These are phyloP conservation scores for Dendrobium officinale DNA, from an alignment of 106 monocot genomes.

Conservation along the genomic window DNA sequence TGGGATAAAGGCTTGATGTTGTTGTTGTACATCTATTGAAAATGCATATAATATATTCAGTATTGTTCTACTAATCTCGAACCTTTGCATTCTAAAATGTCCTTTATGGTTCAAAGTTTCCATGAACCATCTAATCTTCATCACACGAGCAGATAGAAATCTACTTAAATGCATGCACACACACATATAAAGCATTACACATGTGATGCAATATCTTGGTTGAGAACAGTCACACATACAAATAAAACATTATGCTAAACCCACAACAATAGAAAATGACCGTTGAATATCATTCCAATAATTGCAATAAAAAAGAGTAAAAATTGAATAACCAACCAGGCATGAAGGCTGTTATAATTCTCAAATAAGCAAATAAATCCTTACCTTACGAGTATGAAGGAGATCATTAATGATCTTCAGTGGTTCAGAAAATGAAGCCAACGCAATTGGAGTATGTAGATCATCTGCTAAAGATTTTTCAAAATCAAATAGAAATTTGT, in stretches of 20 bases:
- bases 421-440: slow-evolving; percentile 84
- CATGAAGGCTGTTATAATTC: neutral
- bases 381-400: slow-evolving; percentile 79
- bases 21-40: too few relatives aligned
- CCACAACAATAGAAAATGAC: neutral
- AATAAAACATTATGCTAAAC: neutral
- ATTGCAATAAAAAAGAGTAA: neutral
- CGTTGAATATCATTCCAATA: neutral
- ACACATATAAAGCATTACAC: too few relatives aligned
- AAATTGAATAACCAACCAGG: neutral
- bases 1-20: too few relatives aligned
- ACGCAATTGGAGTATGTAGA: slow-evolving; percentile 76
- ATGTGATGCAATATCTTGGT: neutral
- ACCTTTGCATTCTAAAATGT: too few relatives aligned
- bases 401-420: slow-evolving; percentile 88
- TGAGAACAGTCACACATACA: neutral
- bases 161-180: too few relatives aligned
- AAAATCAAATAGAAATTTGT: slow-evolving; percentile 50
- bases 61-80: too few relatives aligned
- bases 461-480: slow-evolving; percentile 73
- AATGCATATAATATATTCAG: too few relatives aligned
- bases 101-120: too few relatives aligned
- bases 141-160: too few relatives aligned
- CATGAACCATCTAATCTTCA: too few relatives aligned
- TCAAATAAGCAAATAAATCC: neutral